Conservation (phyloP, 768 basidiomycete species). For the Serendipita sp. region DNA sequence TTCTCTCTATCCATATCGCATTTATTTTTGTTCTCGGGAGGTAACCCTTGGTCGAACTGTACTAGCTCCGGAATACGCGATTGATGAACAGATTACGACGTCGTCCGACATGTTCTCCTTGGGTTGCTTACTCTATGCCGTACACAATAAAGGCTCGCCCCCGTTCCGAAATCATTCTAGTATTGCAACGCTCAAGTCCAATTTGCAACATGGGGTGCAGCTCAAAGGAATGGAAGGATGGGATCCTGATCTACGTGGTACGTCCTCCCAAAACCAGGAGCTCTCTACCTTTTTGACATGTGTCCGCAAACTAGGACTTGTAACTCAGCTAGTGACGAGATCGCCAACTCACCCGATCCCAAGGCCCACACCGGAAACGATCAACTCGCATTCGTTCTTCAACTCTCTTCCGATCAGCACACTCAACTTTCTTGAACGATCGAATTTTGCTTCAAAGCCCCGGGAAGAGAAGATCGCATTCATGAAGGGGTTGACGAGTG, state of each 20-base stretch:
- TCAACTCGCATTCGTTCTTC: slow-evolving; percentile 82
- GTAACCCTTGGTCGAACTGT: too few species aligned
- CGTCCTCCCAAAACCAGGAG: slow-evolving; percentile 5
- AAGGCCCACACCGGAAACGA: slow-evolving; percentile 61
- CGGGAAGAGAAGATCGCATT: slow-evolving; percentile 93
- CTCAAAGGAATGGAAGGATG: slow-evolving; percentile 45
- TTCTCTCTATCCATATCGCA: slow-evolving; percentile 4
- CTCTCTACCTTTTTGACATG: background rate
- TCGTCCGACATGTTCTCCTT: slow-evolving; percentile 89
- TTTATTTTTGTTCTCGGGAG: background rate
- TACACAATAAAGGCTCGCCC: slow-evolving; percentile 73
- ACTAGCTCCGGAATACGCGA: slow-evolving; percentile 81
- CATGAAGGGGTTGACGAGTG: slow-evolving; percentile 73
- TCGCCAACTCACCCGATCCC: slow-evolving; percentile 32
- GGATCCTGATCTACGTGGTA: slow-evolving; percentile 63
- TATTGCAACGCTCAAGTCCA: slow-evolving; percentile 34
- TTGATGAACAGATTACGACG: slow-evolving; percentile 75
- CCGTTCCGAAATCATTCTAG: slow-evolving; percentile 79
- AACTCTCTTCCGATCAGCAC: slow-evolving; percentile 92
- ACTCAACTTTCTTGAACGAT: slow-evolving; percentile 87
- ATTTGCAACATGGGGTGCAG: slow-evolving; percentile 52
- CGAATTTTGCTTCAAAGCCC: slow-evolving; percentile 87
- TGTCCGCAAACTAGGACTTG: slow-evolving; percentile 36
- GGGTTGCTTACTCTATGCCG: slow-evolving; percentile 80
- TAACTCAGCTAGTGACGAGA: slow-evolving; percentile 68